phyloP scores from a whole-genome alignment of 495 filamentous ascomycete species.

The Apiosordaria backusii region DNA sequence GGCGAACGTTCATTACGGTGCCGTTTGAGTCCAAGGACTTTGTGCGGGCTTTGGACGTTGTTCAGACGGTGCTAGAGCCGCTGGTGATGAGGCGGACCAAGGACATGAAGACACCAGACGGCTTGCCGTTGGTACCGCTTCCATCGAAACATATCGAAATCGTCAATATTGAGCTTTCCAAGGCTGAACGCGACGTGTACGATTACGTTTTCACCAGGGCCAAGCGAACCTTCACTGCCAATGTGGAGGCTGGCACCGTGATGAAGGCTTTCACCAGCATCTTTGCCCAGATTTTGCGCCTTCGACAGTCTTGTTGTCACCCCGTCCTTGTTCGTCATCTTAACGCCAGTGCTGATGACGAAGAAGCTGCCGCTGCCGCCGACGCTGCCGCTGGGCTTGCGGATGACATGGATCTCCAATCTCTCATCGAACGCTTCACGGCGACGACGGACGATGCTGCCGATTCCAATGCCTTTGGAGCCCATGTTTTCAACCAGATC shows the following conservation, averaged over 20 bases:
- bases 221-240: constrained; percentile 77
- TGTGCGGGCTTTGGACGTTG: constrained; percentile 88
- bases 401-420: constrained; percentile 93
- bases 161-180: constrained; percentile 78
- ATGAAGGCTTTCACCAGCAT: constrained; percentile 94
- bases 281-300: constrained; percentile 91
- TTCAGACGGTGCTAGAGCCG: constrained; percentile 93
- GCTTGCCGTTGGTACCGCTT: constrained; percentile 77
- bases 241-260: constrained; percentile 85
- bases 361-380: constrained; percentile 73
- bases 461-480: constrained; percentile 68
- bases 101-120: constrained; percentile 94
- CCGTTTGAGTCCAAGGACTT: constrained; percentile 96
- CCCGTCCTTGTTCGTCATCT: constrained; percentile 83
- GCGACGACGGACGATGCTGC: constrained; percentile 62
- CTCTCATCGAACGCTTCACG: constrained; percentile 79
- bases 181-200: constrained; percentile 84
- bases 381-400: constrained; percentile 76
- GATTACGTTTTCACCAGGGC: constrained; percentile 80
- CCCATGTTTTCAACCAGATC: constrained; percentile 85
- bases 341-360: constrained; percentile 80
- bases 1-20: constrained; percentile 97
- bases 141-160: constrained; percentile 79
- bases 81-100: constrained; percentile 94
- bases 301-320: constrained; percentile 93